Conservation (phyloP, 2,329 filamentous ascomycete species). For the Coniochaeta sp. region DNA sequence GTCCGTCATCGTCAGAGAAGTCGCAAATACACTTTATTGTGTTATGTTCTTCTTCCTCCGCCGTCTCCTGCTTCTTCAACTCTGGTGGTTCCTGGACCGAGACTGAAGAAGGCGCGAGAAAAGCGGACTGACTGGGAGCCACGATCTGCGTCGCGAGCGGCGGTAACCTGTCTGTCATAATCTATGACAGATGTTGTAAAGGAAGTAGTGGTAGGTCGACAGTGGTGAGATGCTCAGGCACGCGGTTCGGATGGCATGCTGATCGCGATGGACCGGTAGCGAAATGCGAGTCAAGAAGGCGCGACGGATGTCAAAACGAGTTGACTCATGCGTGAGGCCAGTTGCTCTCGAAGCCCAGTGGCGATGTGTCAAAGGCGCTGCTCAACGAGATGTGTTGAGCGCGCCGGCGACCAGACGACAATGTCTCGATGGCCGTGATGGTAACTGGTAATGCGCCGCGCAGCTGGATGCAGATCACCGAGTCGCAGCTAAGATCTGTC, state of each 20-base stretch:
- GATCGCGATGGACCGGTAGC: slow-evolving; percentile 29
- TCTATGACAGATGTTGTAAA: slow-evolving; percentile 41
- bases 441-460: background rate
- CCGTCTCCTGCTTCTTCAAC: slow-evolving; percentile 39
- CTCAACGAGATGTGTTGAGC: slow-evolving; percentile 1
- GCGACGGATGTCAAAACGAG: slow-evolving; percentile 6
- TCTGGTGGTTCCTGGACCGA: slow-evolving; percentile 30
- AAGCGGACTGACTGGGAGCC: slow-evolving; percentile 44
- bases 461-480: background rate
- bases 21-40: slow-evolving; percentile 98
- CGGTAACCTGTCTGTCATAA: slow-evolving; percentile 55
- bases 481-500: background rate
- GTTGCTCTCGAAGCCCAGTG: slow-evolving; percentile 4
- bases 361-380: slow-evolving; percentile 6
- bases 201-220: slow-evolving; percentile 20
- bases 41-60: slow-evolving; percentile 70
- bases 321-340: slow-evolving; percentile 13
- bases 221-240: slow-evolving; percentile 38
- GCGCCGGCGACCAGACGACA: background rate
- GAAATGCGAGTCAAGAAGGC: slow-evolving; percentile 21
- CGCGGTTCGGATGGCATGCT: slow-evolving; percentile 51
- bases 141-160: slow-evolving; percentile 47
- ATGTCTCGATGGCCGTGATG: background rate
- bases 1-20: slow-evolving; percentile 91
- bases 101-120: slow-evolving; percentile 29